Evolutionary conservation across 75 land plant species (phyloP), one percentile per base, ranked within the genome.

Genomic region (Selaginella moellendorffii): DNA sequence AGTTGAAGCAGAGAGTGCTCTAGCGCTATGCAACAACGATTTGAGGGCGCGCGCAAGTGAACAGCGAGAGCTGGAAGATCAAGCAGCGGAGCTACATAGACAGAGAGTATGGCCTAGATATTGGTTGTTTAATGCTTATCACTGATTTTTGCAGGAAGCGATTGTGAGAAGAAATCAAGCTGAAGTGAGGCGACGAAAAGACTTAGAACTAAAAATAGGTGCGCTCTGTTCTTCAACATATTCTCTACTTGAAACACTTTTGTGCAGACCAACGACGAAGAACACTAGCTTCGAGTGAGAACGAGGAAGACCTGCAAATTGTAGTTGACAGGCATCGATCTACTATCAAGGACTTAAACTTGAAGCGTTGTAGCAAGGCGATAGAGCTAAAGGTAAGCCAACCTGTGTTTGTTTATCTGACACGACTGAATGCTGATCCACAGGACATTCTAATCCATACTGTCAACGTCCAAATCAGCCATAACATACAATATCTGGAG

Each of bases 61-160:
- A 58, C 75, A 72, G 54, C 78, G 81, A 61, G 63, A 65, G 12
- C 54, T 76, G 52, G 90, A 86, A 56, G 85, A 89, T 80, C 79
- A 90, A 72, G 86, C 80, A 28, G 85, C 97, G 23, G 78, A 71
- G 27, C 71, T 90, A 63, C 82, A 81, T 26, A 78, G 77, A 58
- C 75, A 80, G 63, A 69, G 88, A 67, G 99, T 93, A 68, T 36
- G 46, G 14, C 46, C 14, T 5, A 5, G 46, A 14, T 36, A 36
- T 36, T 5, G 5, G 14, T 36, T 14, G 14, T 19, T 9, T 62
- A 5, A 26, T 62, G 10, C 2, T 52, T 12, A 21, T 12, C 62
- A 29, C 53, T 53, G 1, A 1, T 14, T 54, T 26, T 65, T 27
- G 28, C 71, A 95, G 99, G 99, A 95, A 66, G 84, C 83, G 28